A percentile compares a stretch with the other conserved stretches of the same genome.
phyloP scores from a whole-genome alignment of 148 eudicot genomes.

The Fagopyrum homotropicum region DNA sequence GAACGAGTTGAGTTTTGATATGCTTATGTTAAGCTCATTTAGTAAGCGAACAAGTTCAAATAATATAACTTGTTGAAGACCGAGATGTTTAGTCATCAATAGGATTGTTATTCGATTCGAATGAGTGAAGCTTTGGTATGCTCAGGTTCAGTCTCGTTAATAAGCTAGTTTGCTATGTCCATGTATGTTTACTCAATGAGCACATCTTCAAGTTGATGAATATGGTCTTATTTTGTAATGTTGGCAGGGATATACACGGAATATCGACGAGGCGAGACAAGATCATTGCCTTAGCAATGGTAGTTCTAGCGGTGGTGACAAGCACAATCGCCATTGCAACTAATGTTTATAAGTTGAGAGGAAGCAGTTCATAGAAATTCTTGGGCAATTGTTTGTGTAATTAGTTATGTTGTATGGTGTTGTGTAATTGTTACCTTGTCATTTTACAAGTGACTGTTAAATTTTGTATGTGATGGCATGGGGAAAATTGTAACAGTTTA shows the following conservation, averaged over 20 bases:
- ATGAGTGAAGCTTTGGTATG: no score
- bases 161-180: no score
- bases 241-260: conserved; percentile 75
- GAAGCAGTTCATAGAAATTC: conserved; percentile 18
- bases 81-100: no score
- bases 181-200: no score
- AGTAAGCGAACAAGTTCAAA: no score
- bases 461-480: background rate
- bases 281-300: conserved; percentile 50
- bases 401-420: background rate
- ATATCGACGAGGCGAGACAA: conserved; percentile 60
- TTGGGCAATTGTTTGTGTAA: background rate
- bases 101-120: no score
- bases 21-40: no score
- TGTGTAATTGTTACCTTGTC: background rate
- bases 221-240: background rate
- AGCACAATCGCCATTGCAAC: conserved; percentile 68
- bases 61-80: background rate
- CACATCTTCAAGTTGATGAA: background rate
- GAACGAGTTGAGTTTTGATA: no score
- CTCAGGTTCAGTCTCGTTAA: no score
- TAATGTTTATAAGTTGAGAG: conserved; percentile 39
- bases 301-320: conserved; percentile 54
- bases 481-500: background rate
- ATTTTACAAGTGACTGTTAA: background rate